Base-by-base conservation (phyloP, 768 basidiomycete species). In the Termitomyces sp. region DNA sequence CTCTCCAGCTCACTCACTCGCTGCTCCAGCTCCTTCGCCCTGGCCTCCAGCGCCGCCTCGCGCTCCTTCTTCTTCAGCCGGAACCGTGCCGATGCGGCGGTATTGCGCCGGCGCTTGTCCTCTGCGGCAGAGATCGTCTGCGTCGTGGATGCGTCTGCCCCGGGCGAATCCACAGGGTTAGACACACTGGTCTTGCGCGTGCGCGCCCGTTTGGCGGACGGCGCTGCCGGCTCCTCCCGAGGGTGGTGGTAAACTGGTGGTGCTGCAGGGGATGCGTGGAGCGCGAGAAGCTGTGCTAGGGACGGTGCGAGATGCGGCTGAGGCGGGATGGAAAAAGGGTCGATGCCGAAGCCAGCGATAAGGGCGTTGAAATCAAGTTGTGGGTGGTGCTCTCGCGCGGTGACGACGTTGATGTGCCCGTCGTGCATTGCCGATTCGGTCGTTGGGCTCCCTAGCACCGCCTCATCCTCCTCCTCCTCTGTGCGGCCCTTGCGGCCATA, bases 11-110 rank as follows among this genome's bases (percentile, higher is more conserved):
- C 90, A 55, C 73, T 78, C 14, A 95, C 91, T 53, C 87, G 83
- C 0, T 76, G 75, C 67, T 93, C 90, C 16, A 96, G 79, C 67
- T 95, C 92, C 74, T 92, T 93, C 16, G 90, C 85, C 65, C 85
- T 86, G 43, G 79, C 81, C 73, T 96, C 94, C 22, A 96, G 76
- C 16, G 94, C 94, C 2, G 84, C 87, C 74, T 97, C 94, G 14
- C 94, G 80, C 72, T 95, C 92, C 77, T 97, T 97, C 80, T 97
- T 97, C 81, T 96, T 97, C 67, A 93, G 72, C 58, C 94, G 82
- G 80, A 97, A 97, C 8, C 94, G 89, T 32, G 94, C 94, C 53
- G 90, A 92, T 0, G 94, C 94, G 1, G 92, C 92, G 0, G 94
- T 97, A 69, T 97, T 97, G 46, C 94, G 78, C 57, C 93, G 81